Evolutionary conservation across 306 rosid genomes (phyloP), one percentile per base, ranked within the genome.

Genomic region (Oxytropis ochrocephala): DNA sequence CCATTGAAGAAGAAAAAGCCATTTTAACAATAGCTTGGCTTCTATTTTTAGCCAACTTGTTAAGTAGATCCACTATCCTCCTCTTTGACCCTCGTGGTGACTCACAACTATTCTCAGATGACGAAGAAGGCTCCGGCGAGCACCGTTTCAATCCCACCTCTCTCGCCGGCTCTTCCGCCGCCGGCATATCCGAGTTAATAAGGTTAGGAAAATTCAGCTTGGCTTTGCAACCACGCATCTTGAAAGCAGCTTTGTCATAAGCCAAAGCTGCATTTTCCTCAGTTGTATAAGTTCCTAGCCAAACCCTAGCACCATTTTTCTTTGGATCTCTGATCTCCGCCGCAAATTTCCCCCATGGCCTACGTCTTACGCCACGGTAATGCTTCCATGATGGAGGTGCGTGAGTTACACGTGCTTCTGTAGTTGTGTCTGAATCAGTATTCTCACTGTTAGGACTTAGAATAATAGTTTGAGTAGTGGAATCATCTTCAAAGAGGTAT

Each of bases 301-400:
- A 86, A 56, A 74, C 73, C 16, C 95, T 80, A 5, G 75, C 63
- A 0, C 91, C 91, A 1, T 82, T 88, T 69, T 64, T 82, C 70
- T 81, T 72, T 0, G 82, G 79, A 6, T 77, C 82, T 35, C 85
- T 74, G 5, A 74, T 79, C 52, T 87, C 90, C 4, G 90, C 90
- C 0, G 88, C 90, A 4, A 74, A 88, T 62, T 85, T 83, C 18
- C 88, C 94, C 94, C 88, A 81, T 0, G 88, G 94, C 74, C 93
- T 64, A 16, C 88, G 77, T 49, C 93, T 81, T 59, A 87, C 93
- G 0, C 93, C 93, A 5, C 78, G 43, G 33, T 73, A 87, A 5
- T 68, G 84, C 80, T 59, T 61, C 80, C 86, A 80, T 5, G 11
- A 3, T 0, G 77, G 21, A n/a, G 70, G 27, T 7, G 76, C 17